Conservation (phyloP, 441 rosid species). For the Mallotus repandus region DNA sequence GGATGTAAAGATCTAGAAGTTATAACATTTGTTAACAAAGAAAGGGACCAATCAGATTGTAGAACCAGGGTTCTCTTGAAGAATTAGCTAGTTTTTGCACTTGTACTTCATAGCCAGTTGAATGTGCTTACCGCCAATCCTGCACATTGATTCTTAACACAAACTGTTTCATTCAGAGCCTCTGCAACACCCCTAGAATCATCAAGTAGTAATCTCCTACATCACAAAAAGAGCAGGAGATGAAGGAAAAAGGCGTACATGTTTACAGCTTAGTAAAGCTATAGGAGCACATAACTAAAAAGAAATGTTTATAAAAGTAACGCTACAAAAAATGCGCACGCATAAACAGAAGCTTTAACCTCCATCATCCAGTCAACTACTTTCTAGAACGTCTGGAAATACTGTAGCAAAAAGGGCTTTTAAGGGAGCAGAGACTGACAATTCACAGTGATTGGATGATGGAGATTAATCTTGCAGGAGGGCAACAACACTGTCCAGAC, state of each 20-base stretch:
- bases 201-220: conserved; percentile 89
- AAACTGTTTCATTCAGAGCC: conserved; percentile 84
- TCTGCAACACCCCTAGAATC: conserved; percentile 96
- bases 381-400: neutral
- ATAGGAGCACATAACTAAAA: neutral
- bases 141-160: conserved; percentile 60
- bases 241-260: conserved; percentile 4
- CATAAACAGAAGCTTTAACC: neutral
- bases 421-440: neutral
- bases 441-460: too few relatives aligned
- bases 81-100: neutral
- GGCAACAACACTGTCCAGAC: conserved; percentile 5
- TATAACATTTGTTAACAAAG: neutral
- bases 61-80: neutral
- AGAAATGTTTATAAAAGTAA: neutral
- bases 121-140: conserved; percentile 70
- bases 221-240: conserved; percentile 20
- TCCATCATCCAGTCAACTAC: conserved; percentile 5
- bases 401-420: neutral
- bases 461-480: neutral
- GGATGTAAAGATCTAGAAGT: neutral
- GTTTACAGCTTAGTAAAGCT: neutral
- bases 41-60: conserved; percentile 1
- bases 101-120: neutral
- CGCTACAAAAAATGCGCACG: neutral